Base-by-base conservation (phyloP, 108 stramenopile species). In the Nitzschia sp. region DNA sequence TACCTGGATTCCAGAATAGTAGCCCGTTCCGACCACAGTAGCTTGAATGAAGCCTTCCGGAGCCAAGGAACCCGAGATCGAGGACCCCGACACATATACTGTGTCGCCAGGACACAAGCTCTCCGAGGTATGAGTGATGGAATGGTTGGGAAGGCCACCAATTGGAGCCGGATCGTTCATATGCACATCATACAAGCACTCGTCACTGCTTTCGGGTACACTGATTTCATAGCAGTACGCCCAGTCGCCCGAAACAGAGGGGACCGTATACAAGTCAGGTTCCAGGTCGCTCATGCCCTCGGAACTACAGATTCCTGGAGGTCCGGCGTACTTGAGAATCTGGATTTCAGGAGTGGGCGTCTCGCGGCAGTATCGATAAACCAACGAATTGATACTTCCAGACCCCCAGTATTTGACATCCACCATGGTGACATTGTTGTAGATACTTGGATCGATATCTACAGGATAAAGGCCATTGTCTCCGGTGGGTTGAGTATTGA, bases 361-460 rank as follows among this genome's bases (percentile, higher is more conserved):
- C n/a, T 23, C 13, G n/a, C 25, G 56, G 29, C 56, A 58, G 31
- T 58, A 58, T 6, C 56, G 27, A 31, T 58, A 58, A 3, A 6
- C 17, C 56, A 58, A 32, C 9, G 27, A 28, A 9, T 28, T n/a
- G 6, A 58, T 17, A 30, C 56, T 58, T 4, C 56, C 56, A 5
- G 56, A 58, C 5, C 56, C 56, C 16, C 16, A 16, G 29, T 58
- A 58, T 27, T 58, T 32, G 17, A 58, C 31, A n/a, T 32, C 29
- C 56, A 31, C 29, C 56, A 31, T 58, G 28, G 29, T 31, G 11
- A 58, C 56, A 58, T 58, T 58, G 4, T 19, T 52, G 50, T 23
- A 23, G 5, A 23, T 16, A 5, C 5, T 6, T 5, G 50, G 4
- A 19, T 23, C 50, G n/a, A 52, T 23, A 32, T 28, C 56, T n/a